These are phyloP conservation scores for Clausena lansium DNA, from an alignment of 345 rosid species.

Conservation along the genomic window DNA sequence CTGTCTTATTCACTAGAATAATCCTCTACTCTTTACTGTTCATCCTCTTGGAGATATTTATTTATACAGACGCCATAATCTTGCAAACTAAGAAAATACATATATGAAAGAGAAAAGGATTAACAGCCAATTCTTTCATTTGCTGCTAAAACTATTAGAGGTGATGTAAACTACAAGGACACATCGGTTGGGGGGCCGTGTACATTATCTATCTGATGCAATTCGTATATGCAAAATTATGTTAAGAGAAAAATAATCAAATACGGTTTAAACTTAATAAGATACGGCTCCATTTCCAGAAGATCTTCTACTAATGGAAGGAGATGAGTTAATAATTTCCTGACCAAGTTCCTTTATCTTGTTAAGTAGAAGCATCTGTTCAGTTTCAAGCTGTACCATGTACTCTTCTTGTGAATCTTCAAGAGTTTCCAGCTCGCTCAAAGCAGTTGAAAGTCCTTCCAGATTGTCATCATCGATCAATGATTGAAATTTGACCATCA, in stretches of 20 bases:
- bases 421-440: slow-evolving; percentile 71
- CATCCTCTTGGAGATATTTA: neutral
- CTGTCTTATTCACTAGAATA: neutral
- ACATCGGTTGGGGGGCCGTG: neutral
- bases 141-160: neutral
- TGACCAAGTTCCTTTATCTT: slow-evolving; percentile 92
- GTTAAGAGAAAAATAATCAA: neutral
- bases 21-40: neutral
- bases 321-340: slow-evolving; percentile 63
- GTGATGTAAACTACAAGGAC: neutral
- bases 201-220: neutral
- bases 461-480: slow-evolving; percentile 56
- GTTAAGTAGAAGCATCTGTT: slow-evolving; percentile 71
- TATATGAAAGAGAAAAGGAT: neutral
- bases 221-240: neutral
- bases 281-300: slow-evolving; percentile 31
- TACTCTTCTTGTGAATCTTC: slow-evolving; percentile 77
- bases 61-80: too few species aligned
- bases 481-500: slow-evolving; percentile 58
- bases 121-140: neutral
- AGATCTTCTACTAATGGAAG: slow-evolving; percentile 43
- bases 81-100: too few species aligned
- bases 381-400: slow-evolving; percentile 79
- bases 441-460: slow-evolving; percentile 55
- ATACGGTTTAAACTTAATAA: slow-evolving; percentile 24